Evolutionary conservation across 2,329 filamentous ascomycete species (phyloP), one percentile per base, ranked within the genome.

Genomic region (Zymoseptoria tritici): DNA sequence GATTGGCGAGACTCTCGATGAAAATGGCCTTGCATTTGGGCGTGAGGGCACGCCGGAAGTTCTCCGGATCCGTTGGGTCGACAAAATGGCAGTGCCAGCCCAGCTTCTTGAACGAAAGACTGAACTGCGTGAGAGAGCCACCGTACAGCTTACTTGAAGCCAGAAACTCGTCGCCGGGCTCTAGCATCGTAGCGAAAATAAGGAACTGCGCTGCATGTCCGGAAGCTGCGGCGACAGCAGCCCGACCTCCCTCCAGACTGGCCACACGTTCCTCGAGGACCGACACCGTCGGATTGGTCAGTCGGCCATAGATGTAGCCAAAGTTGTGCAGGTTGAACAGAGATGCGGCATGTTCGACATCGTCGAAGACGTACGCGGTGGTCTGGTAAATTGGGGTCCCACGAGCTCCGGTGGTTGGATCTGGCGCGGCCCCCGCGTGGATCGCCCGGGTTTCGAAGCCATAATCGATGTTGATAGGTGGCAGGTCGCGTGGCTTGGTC

Each of bases 251-350:
- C 57, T 62, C 61, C 31, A 62, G 29, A 59, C 58, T 62, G 50
- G 61, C 61, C 52, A 62, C 58, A 21, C 61, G 61, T 52, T 62
- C 58, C 54, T 62, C 61, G 42, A 62, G 58, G 7, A 62, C 61
- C 24, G 58, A 60, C 3, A 62, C 61, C n/a, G 61, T 62, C 54
- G 61, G 61, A 22, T 62, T 62, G 24, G 61, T 62, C 19, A 60
- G 24, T 54, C 61, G 58, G 49, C 58, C 58, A 54, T 62, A 62
- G 26, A 60, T 57, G 51, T 56, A 60, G 56, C 61, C 61, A 57
- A 60, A 60, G 56, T 62, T 60, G 58, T 60, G 58, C 49, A 62
- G 58, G 46, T 60, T 60, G 58, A 62, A 62, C 31, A 62, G 61
- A 36, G 56, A 58, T 16, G 61, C 61, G 11, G 58, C 61, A 51